Evolutionary conservation across 768 basidiomycete genomes (phyloP).

Genomic region (Tubosaeta sp.): DNA sequence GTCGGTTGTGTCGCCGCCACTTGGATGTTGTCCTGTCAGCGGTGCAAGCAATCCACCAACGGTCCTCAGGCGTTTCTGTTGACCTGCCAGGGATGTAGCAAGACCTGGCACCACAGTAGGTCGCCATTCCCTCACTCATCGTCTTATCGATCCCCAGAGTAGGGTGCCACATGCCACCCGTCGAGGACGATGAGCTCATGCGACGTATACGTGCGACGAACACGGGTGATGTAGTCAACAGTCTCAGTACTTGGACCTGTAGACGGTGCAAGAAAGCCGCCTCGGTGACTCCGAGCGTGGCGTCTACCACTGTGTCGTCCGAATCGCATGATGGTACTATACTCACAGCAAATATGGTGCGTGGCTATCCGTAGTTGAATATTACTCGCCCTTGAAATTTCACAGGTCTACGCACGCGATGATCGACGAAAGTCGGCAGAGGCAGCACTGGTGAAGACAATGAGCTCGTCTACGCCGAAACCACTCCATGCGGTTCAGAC

Average conservation of each 20-base stretch:
- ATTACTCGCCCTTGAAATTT: constrained; percentile 3
- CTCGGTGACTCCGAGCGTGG: not conserved
- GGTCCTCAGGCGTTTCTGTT: constrained; percentile 30
- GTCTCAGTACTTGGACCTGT: constrained; percentile 26
- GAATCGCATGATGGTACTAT: not conserved
- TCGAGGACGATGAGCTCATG: constrained; percentile 25
- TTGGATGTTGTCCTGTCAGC: constrained; percentile 13
- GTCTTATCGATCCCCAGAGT: not conserved
- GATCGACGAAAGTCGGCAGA: too few species aligned
- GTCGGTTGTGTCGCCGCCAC: not conserved
- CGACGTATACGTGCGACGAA: constrained; percentile 23
- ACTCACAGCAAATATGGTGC: constrained; percentile 2
- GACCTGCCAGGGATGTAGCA: constrained; percentile 31
- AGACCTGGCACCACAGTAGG: constrained; percentile 33
- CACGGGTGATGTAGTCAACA: constrained; percentile 19
- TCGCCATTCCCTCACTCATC: not conserved
- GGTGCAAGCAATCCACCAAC: constrained; percentile 24
- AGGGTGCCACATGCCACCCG: constrained; percentile 33
- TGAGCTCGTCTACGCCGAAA: not conserved
- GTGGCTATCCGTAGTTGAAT: not conserved
- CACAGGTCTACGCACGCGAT: too few species aligned
- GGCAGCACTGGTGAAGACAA: not conserved
- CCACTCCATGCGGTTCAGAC: not conserved
- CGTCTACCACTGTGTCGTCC: constrained; percentile 7
- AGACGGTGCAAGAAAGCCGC: constrained; percentile 26